Percentiles rank a stretch among this genome's conserved stretches.
These are phyloP conservation scores for Candida argentea DNA, from an alignment of 805 yeast genomes.

Conservation along the genomic window DNA sequence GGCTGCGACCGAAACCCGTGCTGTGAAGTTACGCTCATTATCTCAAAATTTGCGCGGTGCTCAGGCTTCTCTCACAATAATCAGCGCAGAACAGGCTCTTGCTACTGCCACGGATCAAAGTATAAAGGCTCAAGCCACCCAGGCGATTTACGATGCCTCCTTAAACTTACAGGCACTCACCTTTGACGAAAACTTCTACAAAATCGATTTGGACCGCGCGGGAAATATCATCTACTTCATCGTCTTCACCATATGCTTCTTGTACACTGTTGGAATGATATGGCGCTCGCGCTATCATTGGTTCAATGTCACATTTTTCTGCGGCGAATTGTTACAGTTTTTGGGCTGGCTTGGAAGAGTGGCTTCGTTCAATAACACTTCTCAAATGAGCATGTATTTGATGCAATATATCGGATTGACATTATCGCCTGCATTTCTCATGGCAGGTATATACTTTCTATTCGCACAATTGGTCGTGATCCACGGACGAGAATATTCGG, in stretches of 20 bases:
- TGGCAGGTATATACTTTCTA: slow-evolving; percentile 32
- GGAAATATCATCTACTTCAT: slow-evolving; percentile 23
- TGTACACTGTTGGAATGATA: slow-evolving; percentile 17
- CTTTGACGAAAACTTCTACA: slow-evolving; percentile 19
- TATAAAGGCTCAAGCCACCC: slow-evolving; percentile 19
- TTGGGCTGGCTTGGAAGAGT: slow-evolving; percentile 30
- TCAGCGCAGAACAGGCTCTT: slow-evolving; percentile 23
- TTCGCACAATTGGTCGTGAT: slow-evolving; percentile 31
- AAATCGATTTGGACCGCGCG: slow-evolving; percentile 14
- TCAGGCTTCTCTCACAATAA: slow-evolving; percentile 24
- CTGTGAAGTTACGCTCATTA: slow-evolving; percentile 10
- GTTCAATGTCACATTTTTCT: slow-evolving; percentile 28
- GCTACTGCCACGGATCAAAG: slow-evolving; percentile 28
- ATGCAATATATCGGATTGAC: slow-evolving; percentile 27
- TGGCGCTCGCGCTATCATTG: slow-evolving; percentile 26
- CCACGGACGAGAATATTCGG: slow-evolving; percentile 27
- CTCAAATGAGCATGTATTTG: slow-evolving; percentile 13
- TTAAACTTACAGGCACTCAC: slow-evolving; percentile 21
- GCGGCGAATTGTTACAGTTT: slow-evolving; percentile 26
- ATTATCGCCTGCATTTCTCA: slow-evolving; percentile 31
- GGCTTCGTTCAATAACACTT: slow-evolving; percentile 16
- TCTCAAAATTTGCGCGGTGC: slow-evolving; percentile 23
- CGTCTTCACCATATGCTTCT: slow-evolving; percentile 15
- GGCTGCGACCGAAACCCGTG: slow-evolving; percentile 13
- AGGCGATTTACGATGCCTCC: slow-evolving; percentile 22